Evolutionary conservation across 179 eudicot genomes (phyloP).

Genomic region (Corrigiola litoralis): DNA sequence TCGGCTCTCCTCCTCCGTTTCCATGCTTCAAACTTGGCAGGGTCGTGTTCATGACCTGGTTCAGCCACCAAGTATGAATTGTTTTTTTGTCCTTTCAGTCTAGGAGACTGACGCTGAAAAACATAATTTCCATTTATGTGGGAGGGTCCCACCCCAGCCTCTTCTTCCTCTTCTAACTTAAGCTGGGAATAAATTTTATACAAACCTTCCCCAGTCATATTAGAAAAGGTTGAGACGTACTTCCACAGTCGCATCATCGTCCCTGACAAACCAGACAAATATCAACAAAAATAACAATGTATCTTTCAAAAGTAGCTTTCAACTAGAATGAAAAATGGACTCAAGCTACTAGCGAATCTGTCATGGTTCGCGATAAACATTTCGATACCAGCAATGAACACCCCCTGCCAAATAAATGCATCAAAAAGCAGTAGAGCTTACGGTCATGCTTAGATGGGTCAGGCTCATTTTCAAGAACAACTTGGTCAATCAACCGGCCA

Average conservation of each 20-base stretch:
- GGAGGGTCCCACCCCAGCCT: slow-evolving; percentile 77
- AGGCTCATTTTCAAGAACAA: slow-evolving; percentile 57
- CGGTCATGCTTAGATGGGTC: slow-evolving; percentile 81
- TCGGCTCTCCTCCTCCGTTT: slow-evolving; percentile 76
- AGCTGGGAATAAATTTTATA: slow-evolving; percentile 89
- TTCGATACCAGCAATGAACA: too few relatives aligned
- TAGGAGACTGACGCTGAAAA: slow-evolving; percentile 33
- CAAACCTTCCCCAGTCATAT: slow-evolving; percentile 83
- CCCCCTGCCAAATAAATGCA: background rate
- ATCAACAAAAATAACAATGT: background rate
- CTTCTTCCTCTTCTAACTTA: slow-evolving; percentile 63
- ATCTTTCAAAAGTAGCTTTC: background rate
- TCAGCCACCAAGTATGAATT: slow-evolving; percentile 31
- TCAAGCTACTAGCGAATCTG: background rate
- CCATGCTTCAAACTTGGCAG: slow-evolving; percentile 85
- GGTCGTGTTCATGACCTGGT: slow-evolving; percentile 43
- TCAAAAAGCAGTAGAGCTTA: slow-evolving; percentile 35
- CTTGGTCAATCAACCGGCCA: slow-evolving; percentile 82
- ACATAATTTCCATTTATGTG: slow-evolving; percentile 45
- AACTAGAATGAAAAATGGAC: background rate
- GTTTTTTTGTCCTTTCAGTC: slow-evolving; percentile 40
- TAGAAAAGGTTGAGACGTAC: slow-evolving; percentile 86
- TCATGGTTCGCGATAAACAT: background rate
- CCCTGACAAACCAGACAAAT: slow-evolving; percentile 38
- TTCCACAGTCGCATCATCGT: slow-evolving; percentile 93